Evolutionary conservation across 768 basidiomycete species (phyloP).

Genomic region (button mushroom (Agaricus bisporus)): DNA sequence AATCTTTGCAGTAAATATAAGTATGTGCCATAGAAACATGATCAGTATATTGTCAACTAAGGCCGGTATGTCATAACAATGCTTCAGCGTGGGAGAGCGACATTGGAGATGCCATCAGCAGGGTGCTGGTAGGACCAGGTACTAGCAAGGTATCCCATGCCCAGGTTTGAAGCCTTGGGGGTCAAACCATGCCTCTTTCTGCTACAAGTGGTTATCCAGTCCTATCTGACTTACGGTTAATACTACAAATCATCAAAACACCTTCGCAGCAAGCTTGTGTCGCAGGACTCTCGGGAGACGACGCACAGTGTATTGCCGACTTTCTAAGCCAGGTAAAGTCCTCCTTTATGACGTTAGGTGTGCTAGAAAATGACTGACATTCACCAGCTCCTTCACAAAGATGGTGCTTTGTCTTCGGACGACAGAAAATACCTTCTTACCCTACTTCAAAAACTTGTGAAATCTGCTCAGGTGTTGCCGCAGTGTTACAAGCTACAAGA

Average conservation of each 20-base stretch:
- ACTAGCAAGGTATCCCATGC: too few relatives aligned
- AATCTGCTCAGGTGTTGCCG: slow-evolving; percentile 1
- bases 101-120: too few relatives aligned
- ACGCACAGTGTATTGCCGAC: not conserved
- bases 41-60: too few relatives aligned
- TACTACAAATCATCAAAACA: not conserved
- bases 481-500: not conserved
- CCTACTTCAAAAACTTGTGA: not conserved
- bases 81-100: too few relatives aligned
- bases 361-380: not conserved
- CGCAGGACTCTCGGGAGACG: not conserved
- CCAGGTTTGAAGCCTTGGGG: too few relatives aligned
- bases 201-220: too few relatives aligned
- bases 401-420: not conserved
- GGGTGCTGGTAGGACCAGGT: too few relatives aligned
- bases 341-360: not conserved
- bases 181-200: too few relatives aligned
- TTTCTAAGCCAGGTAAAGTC: not conserved
- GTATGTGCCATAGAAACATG: too few relatives aligned
- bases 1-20: too few relatives aligned
- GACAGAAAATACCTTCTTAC: not conserved
- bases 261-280: not conserved
- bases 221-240: not conserved
- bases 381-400: not conserved
- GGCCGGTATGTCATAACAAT: too few relatives aligned